These are phyloP conservation scores for Sphenostylis stenocarpa DNA, from an alignment of 306 rosid species.

Conservation along the genomic window DNA sequence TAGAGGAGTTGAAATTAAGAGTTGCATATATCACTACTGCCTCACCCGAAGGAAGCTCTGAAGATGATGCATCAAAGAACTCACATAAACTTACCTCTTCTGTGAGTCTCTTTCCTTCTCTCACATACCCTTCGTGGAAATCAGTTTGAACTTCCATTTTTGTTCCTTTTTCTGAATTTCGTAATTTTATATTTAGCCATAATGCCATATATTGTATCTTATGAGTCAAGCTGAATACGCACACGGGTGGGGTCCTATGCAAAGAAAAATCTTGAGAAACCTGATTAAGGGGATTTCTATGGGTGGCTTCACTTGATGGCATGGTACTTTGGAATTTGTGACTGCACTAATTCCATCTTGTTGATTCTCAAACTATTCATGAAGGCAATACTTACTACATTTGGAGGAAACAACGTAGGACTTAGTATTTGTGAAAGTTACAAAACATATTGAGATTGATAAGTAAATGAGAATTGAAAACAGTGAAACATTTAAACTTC, in stretches of 20 bases:
- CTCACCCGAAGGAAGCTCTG: constrained; percentile 57
- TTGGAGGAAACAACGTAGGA: constrained; percentile 15
- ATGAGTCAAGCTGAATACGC: constrained; percentile 10
- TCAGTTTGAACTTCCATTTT: constrained; percentile 21
- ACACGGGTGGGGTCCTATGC: background rate
- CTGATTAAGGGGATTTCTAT: constrained; percentile 9
- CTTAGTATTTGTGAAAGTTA: constrained; percentile 16
- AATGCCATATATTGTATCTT: constrained; percentile 8
- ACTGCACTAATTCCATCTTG: background rate
- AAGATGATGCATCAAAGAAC: constrained; percentile 55
- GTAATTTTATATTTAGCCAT: constrained; percentile 12
- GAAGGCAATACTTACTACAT: background rate
- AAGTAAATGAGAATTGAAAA: constrained; percentile 7
- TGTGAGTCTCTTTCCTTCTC: constrained; percentile 54
- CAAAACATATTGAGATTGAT: background rate
- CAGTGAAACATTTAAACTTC: constrained; percentile 6
- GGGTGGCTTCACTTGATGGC: background rate
- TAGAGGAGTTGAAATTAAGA: constrained; percentile 89
- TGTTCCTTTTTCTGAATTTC: constrained; percentile 1
- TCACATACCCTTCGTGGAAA: background rate
- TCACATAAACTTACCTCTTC: constrained; percentile 47
- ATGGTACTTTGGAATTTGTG: background rate
- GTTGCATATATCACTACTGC: constrained; percentile 57
- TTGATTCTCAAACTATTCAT: background rate
- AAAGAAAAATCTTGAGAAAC: constrained; percentile 16